Conservation (phyloP, 805 yeast genomes). For the Cyberlindnera veronae region DNA sequence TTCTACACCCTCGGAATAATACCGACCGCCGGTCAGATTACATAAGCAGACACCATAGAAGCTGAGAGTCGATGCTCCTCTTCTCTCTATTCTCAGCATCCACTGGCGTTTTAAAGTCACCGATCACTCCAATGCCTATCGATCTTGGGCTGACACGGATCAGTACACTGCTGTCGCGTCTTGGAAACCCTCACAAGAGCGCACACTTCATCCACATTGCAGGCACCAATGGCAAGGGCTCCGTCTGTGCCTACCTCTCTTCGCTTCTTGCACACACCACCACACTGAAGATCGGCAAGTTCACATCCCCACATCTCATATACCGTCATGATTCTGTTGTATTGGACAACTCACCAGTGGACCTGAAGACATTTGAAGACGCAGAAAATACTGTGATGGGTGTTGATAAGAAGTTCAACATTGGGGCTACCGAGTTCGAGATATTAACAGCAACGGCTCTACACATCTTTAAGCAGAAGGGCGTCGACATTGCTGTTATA, state of each 20-base stretch:
- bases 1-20: too few relatives aligned
- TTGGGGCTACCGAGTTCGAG: constrained; percentile 88
- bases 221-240: constrained; percentile 97
- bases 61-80: too few relatives aligned
- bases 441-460: constrained; percentile 81
- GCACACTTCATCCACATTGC: constrained; percentile 83
- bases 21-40: too few relatives aligned
- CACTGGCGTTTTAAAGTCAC: too few relatives aligned
- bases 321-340: constrained; percentile 72
- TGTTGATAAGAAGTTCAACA: constrained; percentile 35
- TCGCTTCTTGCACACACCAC: constrained; percentile 50
- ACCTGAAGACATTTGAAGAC: constrained; percentile 39
- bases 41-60: too few relatives aligned
- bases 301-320: constrained; percentile 85
- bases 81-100: too few relatives aligned
- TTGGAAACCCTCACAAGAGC: constrained; percentile 67
- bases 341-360: constrained; percentile 57
- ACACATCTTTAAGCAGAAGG: constrained; percentile 56
- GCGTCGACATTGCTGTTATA: constrained; percentile 73
- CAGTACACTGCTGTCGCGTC: constrained; percentile 36
- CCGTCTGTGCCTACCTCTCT: constrained; percentile 79
- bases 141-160: constrained; percentile 59
- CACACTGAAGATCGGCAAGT: constrained; percentile 59
- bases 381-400: constrained; percentile 41
- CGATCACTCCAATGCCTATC: constrained; percentile 39